Conservation (phyloP, 2,329 filamentous ascomycete species). For the Myriosclerotinia scirpicola region DNA sequence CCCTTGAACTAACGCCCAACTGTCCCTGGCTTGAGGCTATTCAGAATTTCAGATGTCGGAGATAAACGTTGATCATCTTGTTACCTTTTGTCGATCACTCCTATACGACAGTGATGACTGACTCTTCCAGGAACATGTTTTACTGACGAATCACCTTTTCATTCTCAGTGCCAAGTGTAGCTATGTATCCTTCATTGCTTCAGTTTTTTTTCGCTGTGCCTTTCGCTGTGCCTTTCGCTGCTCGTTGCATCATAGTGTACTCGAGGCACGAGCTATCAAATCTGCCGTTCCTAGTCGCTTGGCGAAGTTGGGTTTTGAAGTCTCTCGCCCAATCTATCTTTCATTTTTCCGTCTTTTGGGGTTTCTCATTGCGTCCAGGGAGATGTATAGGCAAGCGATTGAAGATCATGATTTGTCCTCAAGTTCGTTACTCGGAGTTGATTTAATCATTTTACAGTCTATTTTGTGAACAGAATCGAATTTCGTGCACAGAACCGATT, state of each 20-base stretch:
- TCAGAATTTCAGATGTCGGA: constrained; percentile 4
- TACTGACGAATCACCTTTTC: not conserved
- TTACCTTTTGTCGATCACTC: not conserved
- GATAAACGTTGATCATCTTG: not conserved
- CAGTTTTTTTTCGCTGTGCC: not conserved
- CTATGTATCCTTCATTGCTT: not conserved
- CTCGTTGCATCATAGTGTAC: not conserved
- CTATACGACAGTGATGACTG: constrained; percentile 6
- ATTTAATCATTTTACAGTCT: not conserved
- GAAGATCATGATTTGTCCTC: not conserved
- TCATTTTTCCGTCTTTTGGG: not conserved
- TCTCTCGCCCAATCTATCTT: not conserved
- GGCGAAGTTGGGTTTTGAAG: not conserved
- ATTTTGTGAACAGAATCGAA: not conserved
- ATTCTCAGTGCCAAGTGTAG: not conserved
- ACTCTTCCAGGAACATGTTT: not conserved
- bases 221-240: constrained; percentile 1
- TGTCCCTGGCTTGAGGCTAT: not conserved
- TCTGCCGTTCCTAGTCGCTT: not conserved
- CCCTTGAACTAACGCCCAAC: constrained; percentile 10
- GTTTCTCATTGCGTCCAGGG: not conserved
- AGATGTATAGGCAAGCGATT: no score
- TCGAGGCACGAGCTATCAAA: not conserved
- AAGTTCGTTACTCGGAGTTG: not conserved
- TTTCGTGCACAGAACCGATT: not conserved